Percentiles rank a stretch among this genome's conserved stretches.
Evolutionary conservation across 2,329 filamentous ascomycete species (phyloP).

Genomic region (Arthrobotrys megalospora): DNA sequence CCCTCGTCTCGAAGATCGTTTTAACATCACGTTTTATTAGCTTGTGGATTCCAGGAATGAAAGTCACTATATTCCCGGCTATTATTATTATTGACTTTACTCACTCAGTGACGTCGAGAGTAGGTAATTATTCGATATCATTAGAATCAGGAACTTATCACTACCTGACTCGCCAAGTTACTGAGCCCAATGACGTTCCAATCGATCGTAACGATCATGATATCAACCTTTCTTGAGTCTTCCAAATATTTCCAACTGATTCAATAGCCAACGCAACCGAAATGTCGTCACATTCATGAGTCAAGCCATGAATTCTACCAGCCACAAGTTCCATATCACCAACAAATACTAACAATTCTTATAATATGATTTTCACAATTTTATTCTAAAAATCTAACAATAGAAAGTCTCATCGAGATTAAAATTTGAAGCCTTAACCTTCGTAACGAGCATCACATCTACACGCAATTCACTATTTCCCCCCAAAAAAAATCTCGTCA

Average conservation of each 20-base stretch:
- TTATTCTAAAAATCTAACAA: slow-evolving; percentile 16
- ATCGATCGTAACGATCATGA: not conserved
- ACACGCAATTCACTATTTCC: not conserved
- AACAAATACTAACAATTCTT: not conserved
- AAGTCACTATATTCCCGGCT: not conserved
- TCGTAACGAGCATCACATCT: slow-evolving; percentile 4
- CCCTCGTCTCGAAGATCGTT: slow-evolving; percentile 15
- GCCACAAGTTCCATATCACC: slow-evolving; percentile 1
- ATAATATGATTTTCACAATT: not conserved
- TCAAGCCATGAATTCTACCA: slow-evolving; percentile 12
- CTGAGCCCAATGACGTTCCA: not conserved
- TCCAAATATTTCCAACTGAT: not conserved
- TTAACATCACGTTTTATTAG: slow-evolving; percentile 12
- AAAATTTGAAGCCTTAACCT: not conserved
- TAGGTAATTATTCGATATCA: slow-evolving; percentile 18
- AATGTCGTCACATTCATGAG: slow-evolving; percentile 27
- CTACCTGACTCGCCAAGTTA: not conserved
- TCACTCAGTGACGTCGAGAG: slow-evolving; percentile 1
- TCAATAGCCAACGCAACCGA: slow-evolving; percentile 15
- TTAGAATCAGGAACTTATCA: not conserved
- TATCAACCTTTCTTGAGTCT: not conserved
- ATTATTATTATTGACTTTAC: not conserved
- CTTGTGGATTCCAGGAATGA: not conserved
- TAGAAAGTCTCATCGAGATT: slow-evolving; percentile 4
- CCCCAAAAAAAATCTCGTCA: not conserved